Percentiles rank a stretch among this genome's conserved stretches.
phyloP scores from a whole-genome alignment of 1,284 basidiomycete species.

The Hypsizygus ulmarius region DNA sequence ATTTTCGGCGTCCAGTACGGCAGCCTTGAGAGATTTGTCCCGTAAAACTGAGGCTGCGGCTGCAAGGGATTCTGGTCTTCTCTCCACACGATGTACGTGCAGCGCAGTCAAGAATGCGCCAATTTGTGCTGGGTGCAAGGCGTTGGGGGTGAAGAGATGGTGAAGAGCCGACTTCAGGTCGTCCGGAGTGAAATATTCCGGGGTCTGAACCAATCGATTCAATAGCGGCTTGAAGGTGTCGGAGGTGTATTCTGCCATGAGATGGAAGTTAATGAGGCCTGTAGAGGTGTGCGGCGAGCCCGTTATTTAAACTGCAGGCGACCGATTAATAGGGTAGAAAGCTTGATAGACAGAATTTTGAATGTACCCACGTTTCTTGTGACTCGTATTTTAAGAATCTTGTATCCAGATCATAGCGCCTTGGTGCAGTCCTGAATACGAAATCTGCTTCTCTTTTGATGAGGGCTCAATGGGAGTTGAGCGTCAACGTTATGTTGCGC shows the following conservation, averaged over 20 bases:
- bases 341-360: constrained; percentile 1
- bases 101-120: constrained; percentile 84
- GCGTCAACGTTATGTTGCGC: no score
- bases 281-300: not conserved
- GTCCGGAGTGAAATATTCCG: constrained; percentile 68
- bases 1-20: constrained; percentile 52
- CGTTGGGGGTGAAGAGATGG: constrained; percentile 69
- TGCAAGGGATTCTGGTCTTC: constrained; percentile 70
- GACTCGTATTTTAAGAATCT: constrained; percentile 9
- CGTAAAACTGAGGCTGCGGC: constrained; percentile 76
- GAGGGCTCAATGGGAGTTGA: not conserved
- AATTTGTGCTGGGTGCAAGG: constrained; percentile 66
- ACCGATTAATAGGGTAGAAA: not conserved
- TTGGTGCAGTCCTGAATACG: not conserved
- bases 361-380: constrained; percentile 8
- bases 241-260: constrained; percentile 31
- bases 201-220: constrained; percentile 73
- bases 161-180: constrained; percentile 72
- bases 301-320: constrained; percentile 2
- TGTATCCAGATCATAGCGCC: constrained; percentile 4
- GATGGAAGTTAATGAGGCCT: not conserved
- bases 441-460: not conserved
- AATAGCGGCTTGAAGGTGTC: constrained; percentile 76
- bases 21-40: constrained; percentile 60
- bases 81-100: constrained; percentile 74